Base-by-base conservation (phyloP, 2,329 filamentous ascomycete species). In the Cordyceps cateniannulata region DNA sequence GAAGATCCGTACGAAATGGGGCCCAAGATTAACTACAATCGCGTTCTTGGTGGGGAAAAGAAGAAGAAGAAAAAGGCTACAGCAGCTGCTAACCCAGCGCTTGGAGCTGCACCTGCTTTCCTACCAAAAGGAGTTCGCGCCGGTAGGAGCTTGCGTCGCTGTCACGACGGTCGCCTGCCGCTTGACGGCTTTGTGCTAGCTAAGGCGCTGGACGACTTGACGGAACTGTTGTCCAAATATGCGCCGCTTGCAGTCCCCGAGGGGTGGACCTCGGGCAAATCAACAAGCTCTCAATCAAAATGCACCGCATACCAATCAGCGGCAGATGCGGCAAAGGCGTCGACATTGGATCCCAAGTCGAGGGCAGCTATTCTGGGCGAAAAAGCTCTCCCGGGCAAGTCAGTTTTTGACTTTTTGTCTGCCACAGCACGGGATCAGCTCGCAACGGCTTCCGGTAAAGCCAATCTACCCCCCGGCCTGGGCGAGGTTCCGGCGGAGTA, bases 1-100 rank as follows among this genome's bases (percentile, higher is more conserved):
- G 95, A 98, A 68, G 93, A 97, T 68, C 90, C 91, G 0, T 98
- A 96, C 70, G 90, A 93, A 62, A 87, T 98, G 58, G 93, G 93
- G 0, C 95, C 95, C 0, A 88, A 86, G 66, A 96, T 97, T 71
- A 91, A 88, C 14, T 96, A 96, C 73, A 96, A 90, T 67, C 85
- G 87, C 45, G 81, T 88, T 5, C 85, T 97, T 62, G 92, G 91
- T 20, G 89, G 87, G 0, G 88, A 93, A 64, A 96, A 90, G 73
- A 89, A 88, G 71, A 93, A 91, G 71, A 89, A 88, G 69, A 79
- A 80, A 62, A 71, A 70, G 20, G 65, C 71, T 3, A 68, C 74
- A 0, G 77, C 78, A 14, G 79, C 82, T 9, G 79, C 80, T 3
- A 93, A 92, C 60, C 86, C 88, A 29, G 73, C 85, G 0, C 67